These are phyloP conservation scores for Neurospora intermedia DNA, from an alignment of 495 filamentous ascomycete species.

Conservation along the genomic window DNA sequence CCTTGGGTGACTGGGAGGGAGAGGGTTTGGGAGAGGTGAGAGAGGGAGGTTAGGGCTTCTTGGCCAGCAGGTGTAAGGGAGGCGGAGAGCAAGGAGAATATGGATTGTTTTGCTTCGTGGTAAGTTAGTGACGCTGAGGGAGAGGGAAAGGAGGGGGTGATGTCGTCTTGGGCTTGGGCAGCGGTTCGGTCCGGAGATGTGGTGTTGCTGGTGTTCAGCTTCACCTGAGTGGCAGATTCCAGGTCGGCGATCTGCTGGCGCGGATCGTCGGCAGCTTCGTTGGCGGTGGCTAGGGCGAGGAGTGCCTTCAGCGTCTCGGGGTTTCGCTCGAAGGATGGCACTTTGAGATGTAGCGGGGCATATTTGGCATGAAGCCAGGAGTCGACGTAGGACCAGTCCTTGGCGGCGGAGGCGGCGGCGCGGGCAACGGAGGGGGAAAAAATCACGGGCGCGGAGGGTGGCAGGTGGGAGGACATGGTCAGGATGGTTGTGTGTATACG, in stretches of 20 bases:
- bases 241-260: conserved; percentile 46
- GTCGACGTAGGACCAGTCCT: conserved; percentile 84
- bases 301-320: conserved; percentile 69
- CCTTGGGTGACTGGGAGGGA: conserved; percentile 24
- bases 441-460: conserved; percentile 40
- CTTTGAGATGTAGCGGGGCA: conserved; percentile 12
- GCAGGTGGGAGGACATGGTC: conserved; percentile 42
- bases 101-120: conserved; percentile 12
- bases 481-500: background rate
- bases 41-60: conserved; percentile 27
- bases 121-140: conserved; percentile 24
- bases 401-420: conserved; percentile 51
- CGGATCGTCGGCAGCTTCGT: conserved; percentile 77
- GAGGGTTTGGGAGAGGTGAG: conserved; percentile 26
- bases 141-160: conserved; percentile 8
- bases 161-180: background rate
- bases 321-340: conserved; percentile 70
- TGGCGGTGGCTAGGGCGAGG: conserved; percentile 61
- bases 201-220: conserved; percentile 9
- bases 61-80: conserved; percentile 29
- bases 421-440: conserved; percentile 64
- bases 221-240: conserved; percentile 46
- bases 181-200: background rate
- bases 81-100: conserved; percentile 23
- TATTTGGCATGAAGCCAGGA: conserved; percentile 66